A percentile compares a stretch with the other conserved stretches of the same genome.
Conservation (phyloP, 2,329 filamentous ascomycete genomes). For the Cryphonectria naterciae region DNA sequence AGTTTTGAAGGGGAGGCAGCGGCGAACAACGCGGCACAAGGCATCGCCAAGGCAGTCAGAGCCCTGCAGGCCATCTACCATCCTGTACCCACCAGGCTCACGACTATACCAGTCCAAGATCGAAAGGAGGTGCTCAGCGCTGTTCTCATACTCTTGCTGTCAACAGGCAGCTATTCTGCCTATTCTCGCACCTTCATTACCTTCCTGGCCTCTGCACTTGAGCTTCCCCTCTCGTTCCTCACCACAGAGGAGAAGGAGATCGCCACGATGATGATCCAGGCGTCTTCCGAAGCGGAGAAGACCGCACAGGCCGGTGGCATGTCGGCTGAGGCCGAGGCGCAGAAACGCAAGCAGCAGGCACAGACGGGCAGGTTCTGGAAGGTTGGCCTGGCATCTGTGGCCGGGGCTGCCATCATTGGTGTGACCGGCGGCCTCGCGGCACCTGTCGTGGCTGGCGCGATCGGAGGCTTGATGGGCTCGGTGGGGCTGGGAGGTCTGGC, state of each 20-base stretch:
- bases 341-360: conserved; percentile 73
- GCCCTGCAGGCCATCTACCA: conserved; percentile 57
- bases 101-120: conserved; percentile 61
- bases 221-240: conserved; percentile 64
- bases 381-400: conserved; percentile 84
- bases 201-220: conserved; percentile 69
- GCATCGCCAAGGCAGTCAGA: conserved; percentile 45
- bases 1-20: conserved; percentile 40
- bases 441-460: conserved; percentile 81
- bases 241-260: conserved; percentile 75
- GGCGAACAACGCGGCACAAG: conserved; percentile 28
- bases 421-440: conserved; percentile 90
- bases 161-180: conserved; percentile 74
- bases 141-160: conserved; percentile 70
- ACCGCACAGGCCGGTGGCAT: conserved; percentile 62
- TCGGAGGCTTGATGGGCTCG: conserved; percentile 83
- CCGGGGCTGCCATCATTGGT: conserved; percentile 87
- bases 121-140: conserved; percentile 69
- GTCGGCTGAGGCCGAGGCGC: conserved; percentile 75
- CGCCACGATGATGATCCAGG: conserved; percentile 73
- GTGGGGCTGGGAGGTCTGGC: conserved; percentile 85
- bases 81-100: conserved; percentile 57
- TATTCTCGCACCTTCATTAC: conserved; percentile 72
- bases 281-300: conserved; percentile 47
- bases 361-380: conserved; percentile 80